Base-by-base conservation (phyloP, 306 rosid genomes). In the Nissolia schottii region DNA sequence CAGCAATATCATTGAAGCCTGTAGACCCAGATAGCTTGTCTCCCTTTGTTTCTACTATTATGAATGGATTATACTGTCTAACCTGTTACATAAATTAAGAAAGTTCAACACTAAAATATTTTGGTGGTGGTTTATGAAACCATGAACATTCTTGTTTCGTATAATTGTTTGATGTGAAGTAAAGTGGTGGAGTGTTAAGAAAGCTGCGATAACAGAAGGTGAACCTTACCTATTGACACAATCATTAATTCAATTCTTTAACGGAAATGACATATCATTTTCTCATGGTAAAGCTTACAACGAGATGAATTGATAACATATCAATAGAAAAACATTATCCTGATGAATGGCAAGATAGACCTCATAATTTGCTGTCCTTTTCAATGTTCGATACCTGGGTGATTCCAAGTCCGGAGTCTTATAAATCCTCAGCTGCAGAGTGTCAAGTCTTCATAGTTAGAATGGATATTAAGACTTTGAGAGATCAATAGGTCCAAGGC, bases 321-420 rank as follows among this genome's bases (percentile, higher is more conserved):
- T 25, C 10, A 54, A 71, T 62, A 37, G 45, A 40, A 10, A 12
- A 54, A 53, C 12, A 37, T 31, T 37, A n/a, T 9, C 16, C 53
- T 13, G 45, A 48, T 14, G 23, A 60, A 68, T 19, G 54, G 29
- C 19, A 7, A 77, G 38, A 67, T 57, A 74, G 27, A 91, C 99
- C 99, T 91, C 97, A 61, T 89, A 94, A 62, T 77, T 71, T 62
- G 90, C 88, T 4, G 89, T 83, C 78, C 80, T 85, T 83, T 85
- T 94, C 78, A 91, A 70, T 35, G 86, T 85, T 64, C 81, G 86
- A 78, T 91, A 94, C 28, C 82, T 86, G 38, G 97, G 99, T 77
- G 97, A 78, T 82, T 92, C 93, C 83, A 94, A 80, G 43, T 86
- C 96, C 14, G 91, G 99, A 31, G 99, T 94, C 83, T 89, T 94